These are phyloP conservation scores for Eimeria sp. DNA, from an alignment of 169 alveolate genomes.

Conservation along the genomic window DNA sequence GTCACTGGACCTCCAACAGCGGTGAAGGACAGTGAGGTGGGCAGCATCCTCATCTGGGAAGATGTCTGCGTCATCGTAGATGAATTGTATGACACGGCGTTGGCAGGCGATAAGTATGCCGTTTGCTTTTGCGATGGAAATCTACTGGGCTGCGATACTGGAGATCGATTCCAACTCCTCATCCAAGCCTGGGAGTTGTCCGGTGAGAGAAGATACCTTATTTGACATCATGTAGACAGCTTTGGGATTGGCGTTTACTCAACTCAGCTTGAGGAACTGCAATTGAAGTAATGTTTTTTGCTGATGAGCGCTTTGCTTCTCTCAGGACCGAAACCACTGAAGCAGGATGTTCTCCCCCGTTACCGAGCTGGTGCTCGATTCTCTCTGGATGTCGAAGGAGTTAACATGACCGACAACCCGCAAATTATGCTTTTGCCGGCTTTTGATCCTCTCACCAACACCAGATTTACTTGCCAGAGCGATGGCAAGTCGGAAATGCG, in stretches of 20 bases:
- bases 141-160: slow-evolving; percentile 34
- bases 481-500: slow-evolving; percentile 21
- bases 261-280: not conserved
- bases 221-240: not conserved
- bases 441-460: slow-evolving; percentile 12
- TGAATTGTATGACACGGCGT: not conserved
- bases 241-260: not conserved
- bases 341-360: slow-evolving; percentile 8
- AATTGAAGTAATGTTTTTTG: not conserved
- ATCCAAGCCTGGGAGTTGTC: slow-evolving; percentile 35
- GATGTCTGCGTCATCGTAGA: slow-evolving; percentile 53
- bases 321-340: slow-evolving; percentile 48
- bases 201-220: not conserved
- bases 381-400: slow-evolving; percentile 12
- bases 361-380: slow-evolving; percentile 50
- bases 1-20: slow-evolving; percentile 68
- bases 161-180: slow-evolving; percentile 29
- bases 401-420: not conserved
- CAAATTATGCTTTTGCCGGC: slow-evolving; percentile 31
- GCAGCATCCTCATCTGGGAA: slow-evolving; percentile 30
- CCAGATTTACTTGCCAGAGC: slow-evolving; percentile 49
- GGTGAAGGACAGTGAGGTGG: not conserved
- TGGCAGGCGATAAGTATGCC: slow-evolving; percentile 65
- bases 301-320: slow-evolving; percentile 2
- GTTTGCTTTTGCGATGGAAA: slow-evolving; percentile 77